phyloP scores from a whole-genome alignment of 768 basidiomycete species.

The Hypsizygus marmoreus region DNA sequence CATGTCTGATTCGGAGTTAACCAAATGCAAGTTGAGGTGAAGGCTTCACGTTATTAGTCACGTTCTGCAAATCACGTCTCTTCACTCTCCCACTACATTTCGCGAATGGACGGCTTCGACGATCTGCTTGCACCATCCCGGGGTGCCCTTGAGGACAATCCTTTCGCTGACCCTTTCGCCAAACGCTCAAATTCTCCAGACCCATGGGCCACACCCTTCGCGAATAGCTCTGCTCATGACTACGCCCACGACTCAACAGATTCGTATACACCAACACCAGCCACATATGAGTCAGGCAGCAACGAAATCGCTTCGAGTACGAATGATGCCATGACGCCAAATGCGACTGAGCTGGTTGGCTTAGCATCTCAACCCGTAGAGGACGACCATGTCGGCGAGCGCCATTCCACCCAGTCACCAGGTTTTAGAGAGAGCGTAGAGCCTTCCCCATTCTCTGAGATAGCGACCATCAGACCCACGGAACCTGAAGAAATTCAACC shows the following conservation, averaged over 20 bases:
- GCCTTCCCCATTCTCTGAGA: constrained; percentile 42
- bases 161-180: constrained; percentile 75
- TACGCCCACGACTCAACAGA: constrained; percentile 27
- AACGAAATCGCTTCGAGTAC: constrained; percentile 24
- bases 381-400: constrained; percentile 37
- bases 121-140: constrained; percentile 68
- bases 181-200: constrained; percentile 70
- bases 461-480: constrained; percentile 42
- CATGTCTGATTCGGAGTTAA: no score
- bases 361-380: constrained; percentile 25
- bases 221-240: constrained; percentile 30
- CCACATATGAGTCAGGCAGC: constrained; percentile 28
- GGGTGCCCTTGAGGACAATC: constrained; percentile 68
- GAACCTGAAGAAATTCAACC: constrained; percentile 32
- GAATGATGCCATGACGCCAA: constrained; percentile 23
- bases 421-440: constrained; percentile 61
- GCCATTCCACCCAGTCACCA: constrained; percentile 36
- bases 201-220: constrained; percentile 71
- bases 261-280: constrained; percentile 24
- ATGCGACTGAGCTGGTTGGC: constrained; percentile 36
- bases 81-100: constrained; percentile 2
- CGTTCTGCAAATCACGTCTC: no score
- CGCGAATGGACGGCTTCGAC: constrained; percentile 73
- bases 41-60: no score
- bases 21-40: no score